Evolutionary conservation across 148 eudicot species (phyloP).

Genomic region (Silene latifolia): DNA sequence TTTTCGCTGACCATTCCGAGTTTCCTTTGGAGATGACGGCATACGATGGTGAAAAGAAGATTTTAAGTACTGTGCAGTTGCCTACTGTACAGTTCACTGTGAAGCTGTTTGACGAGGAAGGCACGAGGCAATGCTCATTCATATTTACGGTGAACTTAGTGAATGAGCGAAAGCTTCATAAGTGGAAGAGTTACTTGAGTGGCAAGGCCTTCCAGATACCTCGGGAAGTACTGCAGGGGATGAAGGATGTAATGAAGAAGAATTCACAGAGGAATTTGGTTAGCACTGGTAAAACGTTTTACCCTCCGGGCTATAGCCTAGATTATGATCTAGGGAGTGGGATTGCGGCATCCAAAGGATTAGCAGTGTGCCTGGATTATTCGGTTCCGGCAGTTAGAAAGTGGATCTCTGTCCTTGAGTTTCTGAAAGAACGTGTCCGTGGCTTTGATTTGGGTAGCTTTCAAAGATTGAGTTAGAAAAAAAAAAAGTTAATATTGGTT

Average conservation of each 20-base stretch:
- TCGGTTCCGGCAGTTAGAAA: conserved; percentile 56
- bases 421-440: conserved; percentile 36
- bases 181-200: conserved; percentile 44
- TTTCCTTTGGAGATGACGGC: conserved; percentile 45
- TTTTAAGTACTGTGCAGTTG: conserved; percentile 52
- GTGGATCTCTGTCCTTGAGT: conserved; percentile 50
- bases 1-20: conserved; percentile 33
- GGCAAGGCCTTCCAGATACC: conserved; percentile 37
- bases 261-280: conserved; percentile 45
- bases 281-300: conserved; percentile 46
- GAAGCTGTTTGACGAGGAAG: conserved; percentile 42
- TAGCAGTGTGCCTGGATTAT: conserved; percentile 59
- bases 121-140: conserved; percentile 29
- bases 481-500: no score
- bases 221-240: conserved; percentile 61
- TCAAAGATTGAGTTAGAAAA: conserved; percentile 3
- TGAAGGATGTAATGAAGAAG: conserved; percentile 75
- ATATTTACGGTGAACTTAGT: conserved; percentile 39
- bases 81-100: conserved; percentile 47
- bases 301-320: conserved; percentile 12
- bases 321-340: conserved; percentile 32
- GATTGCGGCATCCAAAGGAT: conserved; percentile 51
- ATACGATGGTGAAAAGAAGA: conserved; percentile 70
- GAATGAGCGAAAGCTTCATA: conserved; percentile 44
- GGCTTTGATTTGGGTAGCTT: conserved; percentile 21